These are phyloP conservation scores for Haberlea rhodopensis DNA, from an alignment of 257 asterid genomes.

Conservation along the genomic window DNA sequence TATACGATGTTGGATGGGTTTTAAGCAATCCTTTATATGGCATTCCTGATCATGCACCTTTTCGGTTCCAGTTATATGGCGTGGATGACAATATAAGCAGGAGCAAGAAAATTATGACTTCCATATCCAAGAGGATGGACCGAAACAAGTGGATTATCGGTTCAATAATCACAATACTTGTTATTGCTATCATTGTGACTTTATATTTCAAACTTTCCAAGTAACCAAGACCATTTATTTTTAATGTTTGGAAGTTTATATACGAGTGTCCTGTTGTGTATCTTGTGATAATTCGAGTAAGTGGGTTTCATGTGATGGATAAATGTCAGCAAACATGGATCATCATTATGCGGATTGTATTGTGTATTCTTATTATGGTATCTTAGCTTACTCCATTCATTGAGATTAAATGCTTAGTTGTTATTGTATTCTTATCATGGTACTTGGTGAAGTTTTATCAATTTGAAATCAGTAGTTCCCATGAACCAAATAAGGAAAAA, in stretches of 20 bases:
- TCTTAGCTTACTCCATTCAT: no score
- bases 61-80: conserved; percentile 51
- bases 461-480: neutral
- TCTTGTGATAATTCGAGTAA: neutral
- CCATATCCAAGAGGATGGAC: conserved; percentile 68
- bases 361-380: no score
- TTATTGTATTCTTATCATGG: no score
- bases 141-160: conserved; percentile 72
- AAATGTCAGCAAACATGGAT: neutral
- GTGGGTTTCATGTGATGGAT: neutral
- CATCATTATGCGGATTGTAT: neutral
- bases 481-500: neutral
- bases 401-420: no score
- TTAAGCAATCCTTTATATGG: neutral
- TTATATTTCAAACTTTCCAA: conserved; percentile 60
- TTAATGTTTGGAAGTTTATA: neutral
- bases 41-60: conserved; percentile 12
- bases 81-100: conserved; percentile 68
- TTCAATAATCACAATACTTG: conserved; percentile 37
- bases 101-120: conserved; percentile 54
- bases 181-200: conserved; percentile 42
- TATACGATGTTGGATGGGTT: conserved; percentile 1
- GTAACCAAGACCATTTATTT: conserved; percentile 20
- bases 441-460: neutral
- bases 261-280: conserved; percentile 3